These are phyloP conservation scores for Amylocarpus encephaloides DNA, from an alignment of 2,329 filamentous ascomycete genomes.

Conservation along the genomic window DNA sequence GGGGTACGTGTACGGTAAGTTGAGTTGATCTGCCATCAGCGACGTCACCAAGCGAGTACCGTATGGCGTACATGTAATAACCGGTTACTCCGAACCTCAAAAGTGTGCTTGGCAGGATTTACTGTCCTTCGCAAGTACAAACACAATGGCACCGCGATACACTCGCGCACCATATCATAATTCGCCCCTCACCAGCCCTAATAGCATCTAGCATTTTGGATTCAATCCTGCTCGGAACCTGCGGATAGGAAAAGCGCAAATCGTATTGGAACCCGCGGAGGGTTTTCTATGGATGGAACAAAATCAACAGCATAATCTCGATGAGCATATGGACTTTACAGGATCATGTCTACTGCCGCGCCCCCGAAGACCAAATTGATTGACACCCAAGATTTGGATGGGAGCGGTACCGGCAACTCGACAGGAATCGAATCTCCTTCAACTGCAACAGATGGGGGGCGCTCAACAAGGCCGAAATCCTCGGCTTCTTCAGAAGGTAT, in stretches of 20 bases:
- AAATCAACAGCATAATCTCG: neutral
- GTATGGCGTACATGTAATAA: too few relatives aligned
- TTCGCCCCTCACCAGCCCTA: too few relatives aligned
- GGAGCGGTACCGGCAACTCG: constrained; percentile 14
- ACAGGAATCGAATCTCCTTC: constrained; percentile 23
- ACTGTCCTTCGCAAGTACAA: too few relatives aligned
- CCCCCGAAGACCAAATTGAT: constrained; percentile 30
- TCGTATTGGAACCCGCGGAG: constrained; percentile 11
- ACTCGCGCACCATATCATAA: too few relatives aligned
- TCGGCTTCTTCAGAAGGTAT: constrained; percentile 30
- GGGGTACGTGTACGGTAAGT: too few relatives aligned
- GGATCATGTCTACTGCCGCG: constrained; percentile 26
- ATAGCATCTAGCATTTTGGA: neutral
- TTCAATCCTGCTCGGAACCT: constrained; percentile 4
- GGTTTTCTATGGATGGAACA: constrained; percentile 7
- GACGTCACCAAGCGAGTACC: too few relatives aligned
- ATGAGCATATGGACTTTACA: constrained; percentile 19
- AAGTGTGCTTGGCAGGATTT: too few relatives aligned
- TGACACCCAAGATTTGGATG: constrained; percentile 22
- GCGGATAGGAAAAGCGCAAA: constrained; percentile 15
- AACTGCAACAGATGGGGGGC: constrained; percentile 25
- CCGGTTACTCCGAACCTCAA: too few relatives aligned
- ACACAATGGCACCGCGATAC: too few relatives aligned
- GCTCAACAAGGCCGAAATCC: constrained; percentile 24
- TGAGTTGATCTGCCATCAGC: too few relatives aligned